Conservation (phyloP, 169 alveolate species). For the Babesia ovis region DNA sequence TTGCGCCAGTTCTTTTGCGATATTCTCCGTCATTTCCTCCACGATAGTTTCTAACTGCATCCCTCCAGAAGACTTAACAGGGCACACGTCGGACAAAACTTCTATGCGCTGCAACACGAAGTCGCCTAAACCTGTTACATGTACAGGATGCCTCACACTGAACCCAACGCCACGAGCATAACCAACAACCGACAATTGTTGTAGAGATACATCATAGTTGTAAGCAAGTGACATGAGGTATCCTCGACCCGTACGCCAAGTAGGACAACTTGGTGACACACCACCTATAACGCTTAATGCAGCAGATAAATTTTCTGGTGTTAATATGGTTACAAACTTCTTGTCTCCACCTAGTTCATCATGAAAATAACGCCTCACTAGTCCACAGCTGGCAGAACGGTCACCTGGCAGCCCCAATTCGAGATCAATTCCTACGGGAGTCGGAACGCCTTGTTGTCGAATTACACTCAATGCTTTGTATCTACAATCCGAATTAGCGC, state of each 20-base stretch:
- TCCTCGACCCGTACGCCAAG: constrained; percentile 78
- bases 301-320: constrained; percentile 39
- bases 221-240: constrained; percentile 69
- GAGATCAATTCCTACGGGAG: constrained; percentile 74
- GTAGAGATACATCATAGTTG: constrained; percentile 55
- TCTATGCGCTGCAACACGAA: constrained; percentile 66
- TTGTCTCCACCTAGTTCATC: constrained; percentile 75
- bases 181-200: constrained; percentile 66
- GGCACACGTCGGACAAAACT: constrained; percentile 58
- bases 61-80: constrained; percentile 26
- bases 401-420: constrained; percentile 62
- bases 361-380: constrained; percentile 72
- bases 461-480: constrained; percentile 69
- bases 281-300: constrained; percentile 62
- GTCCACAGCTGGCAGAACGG: constrained; percentile 49
- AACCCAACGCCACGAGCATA: constrained; percentile 77
- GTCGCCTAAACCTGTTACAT: constrained; percentile 75
- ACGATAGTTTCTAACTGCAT: constrained; percentile 32
- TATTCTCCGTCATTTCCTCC: constrained; percentile 58
- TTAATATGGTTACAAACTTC: constrained; percentile 30
- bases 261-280: constrained; percentile 54
- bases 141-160: constrained; percentile 70
- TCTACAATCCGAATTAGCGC: no score
- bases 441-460: constrained; percentile 77
- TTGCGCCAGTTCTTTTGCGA: constrained; percentile 38